Percentiles rank a stretch among this genome's conserved stretches.
Conservation (phyloP, 306 rosid species). For the Psophocarpus tetragonolobus region DNA sequence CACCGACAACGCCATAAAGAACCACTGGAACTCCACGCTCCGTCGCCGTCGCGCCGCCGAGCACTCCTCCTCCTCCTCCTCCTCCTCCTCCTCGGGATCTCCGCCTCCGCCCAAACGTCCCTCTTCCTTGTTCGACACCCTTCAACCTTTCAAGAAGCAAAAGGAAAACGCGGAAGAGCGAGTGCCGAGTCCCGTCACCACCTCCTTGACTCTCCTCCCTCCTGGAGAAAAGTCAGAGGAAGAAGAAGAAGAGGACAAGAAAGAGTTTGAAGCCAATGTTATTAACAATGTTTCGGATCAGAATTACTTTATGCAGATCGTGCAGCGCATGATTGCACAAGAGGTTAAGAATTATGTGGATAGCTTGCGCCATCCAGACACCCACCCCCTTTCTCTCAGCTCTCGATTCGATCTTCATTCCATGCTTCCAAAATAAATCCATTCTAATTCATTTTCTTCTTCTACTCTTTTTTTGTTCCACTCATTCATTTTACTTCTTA, state of each 20-base stretch:
- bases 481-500: neutral
- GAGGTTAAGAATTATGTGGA: constrained; percentile 73
- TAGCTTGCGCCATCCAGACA: constrained; percentile 39
- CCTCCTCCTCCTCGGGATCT: neutral
- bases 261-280: neutral
- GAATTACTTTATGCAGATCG: neutral
- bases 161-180: neutral
- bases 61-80: neutral
- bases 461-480: too few relatives aligned
- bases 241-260: neutral
- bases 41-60: constrained; percentile 50
- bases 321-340: constrained; percentile 67
- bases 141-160: constrained; percentile 37
- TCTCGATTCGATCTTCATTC: constrained; percentile 25
- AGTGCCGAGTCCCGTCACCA: constrained; percentile 36
- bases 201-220: constrained; percentile 60
- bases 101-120: neutral
- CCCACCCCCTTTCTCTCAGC: too few relatives aligned
- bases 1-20: constrained; percentile 89
- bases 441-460: too few relatives aligned
- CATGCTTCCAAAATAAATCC: constrained; percentile 15
- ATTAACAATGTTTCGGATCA: neutral
- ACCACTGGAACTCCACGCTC: constrained; percentile 95
- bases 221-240: constrained; percentile 27
- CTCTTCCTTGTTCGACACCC: neutral